Percentiles rank a stretch among this genome's conserved stretches.
Conservation (phyloP, 2,329 filamentous ascomycete species). For the Teratosphaeria nubilosa region DNA sequence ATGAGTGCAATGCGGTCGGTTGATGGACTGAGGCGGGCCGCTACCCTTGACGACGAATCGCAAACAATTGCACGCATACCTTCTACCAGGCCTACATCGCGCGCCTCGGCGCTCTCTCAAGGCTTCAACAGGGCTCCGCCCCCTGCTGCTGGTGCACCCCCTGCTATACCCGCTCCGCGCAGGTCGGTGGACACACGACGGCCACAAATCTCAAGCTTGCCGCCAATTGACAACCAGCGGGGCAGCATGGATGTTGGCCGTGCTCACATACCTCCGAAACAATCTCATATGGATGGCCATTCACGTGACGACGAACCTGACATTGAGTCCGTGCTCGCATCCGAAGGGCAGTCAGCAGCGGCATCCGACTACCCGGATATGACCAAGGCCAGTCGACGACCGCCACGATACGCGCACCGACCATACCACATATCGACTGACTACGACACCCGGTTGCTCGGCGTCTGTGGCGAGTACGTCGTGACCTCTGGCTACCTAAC, state of each 20-base stretch:
- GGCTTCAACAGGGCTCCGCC: constrained; percentile 17
- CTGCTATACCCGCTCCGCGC: constrained; percentile 25
- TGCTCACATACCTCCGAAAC: constrained; percentile 6
- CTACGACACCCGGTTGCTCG: constrained; percentile 77
- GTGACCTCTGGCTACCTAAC: constrained; percentile 83
- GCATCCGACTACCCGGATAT: constrained; percentile 64
- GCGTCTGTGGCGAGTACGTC: constrained; percentile 76
- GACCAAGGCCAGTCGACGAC: constrained; percentile 72
- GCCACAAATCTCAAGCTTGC: constrained; percentile 2
- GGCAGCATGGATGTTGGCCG: constrained; percentile 34
- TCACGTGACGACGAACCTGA: constrained; percentile 36
- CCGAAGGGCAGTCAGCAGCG: constrained; percentile 8
- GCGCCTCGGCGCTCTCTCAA: constrained; percentile 15
- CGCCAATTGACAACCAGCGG: constrained; percentile 21
- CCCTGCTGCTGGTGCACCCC: constrained; percentile 6
- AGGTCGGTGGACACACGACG: constrained; percentile 20
- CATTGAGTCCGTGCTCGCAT: constrained; percentile 6
- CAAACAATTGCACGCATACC: constrained; percentile 15
- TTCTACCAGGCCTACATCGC: constrained; percentile 12
- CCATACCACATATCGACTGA: constrained; percentile 70
- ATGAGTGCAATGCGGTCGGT: constrained; percentile 13
- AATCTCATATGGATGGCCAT: constrained; percentile 23
- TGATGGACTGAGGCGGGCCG: constrained; percentile 12
- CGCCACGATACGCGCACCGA: constrained; percentile 63
- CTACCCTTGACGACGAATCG: constrained; percentile 8